phyloP scores from a whole-genome alignment of 106 monocot species.

The Allium fistulosum region DNA sequence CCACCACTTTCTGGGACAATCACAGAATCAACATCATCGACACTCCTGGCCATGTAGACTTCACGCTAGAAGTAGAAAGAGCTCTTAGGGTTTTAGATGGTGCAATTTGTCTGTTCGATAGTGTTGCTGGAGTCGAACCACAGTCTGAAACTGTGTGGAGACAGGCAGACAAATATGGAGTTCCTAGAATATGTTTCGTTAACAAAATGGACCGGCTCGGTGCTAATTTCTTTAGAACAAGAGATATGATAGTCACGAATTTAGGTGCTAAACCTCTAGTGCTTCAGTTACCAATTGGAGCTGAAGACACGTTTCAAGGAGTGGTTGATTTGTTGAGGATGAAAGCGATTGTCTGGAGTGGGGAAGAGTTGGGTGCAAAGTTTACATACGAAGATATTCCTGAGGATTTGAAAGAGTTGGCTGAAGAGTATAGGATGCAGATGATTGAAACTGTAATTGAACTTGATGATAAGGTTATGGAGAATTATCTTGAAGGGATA shows the following conservation, averaged over 20 bases:
- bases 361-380: slow-evolving; percentile 91
- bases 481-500: slow-evolving; percentile 88
- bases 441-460: slow-evolving; percentile 87
- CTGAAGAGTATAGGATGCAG: slow-evolving; percentile 67
- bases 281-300: slow-evolving; percentile 79
- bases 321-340: slow-evolving; percentile 82
- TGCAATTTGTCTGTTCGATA: slow-evolving; percentile 96
- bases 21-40: slow-evolving; percentile 98
- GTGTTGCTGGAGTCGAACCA: slow-evolving; percentile 96
- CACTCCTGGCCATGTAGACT: slow-evolving; percentile 97
- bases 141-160: slow-evolving; percentile 99
- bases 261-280: slow-evolving; percentile 91
- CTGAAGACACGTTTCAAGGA: slow-evolving; percentile 87
- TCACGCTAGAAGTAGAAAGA: slow-evolving; percentile 94
- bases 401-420: slow-evolving; percentile 67
- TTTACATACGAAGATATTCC: slow-evolving; percentile 77
- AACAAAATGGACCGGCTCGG: slow-evolving; percentile 99
- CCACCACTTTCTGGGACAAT: slow-evolving; percentile 91
- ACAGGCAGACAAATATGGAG: slow-evolving; percentile 96
- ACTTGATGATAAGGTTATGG: slow-evolving; percentile 83
- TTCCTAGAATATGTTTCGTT: slow-evolving; percentile 94
- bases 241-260: slow-evolving; percentile 93
- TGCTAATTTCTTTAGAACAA: slow-evolving; percentile 89
- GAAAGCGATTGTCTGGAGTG: slow-evolving; percentile 85
- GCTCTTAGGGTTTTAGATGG: slow-evolving; percentile 94